phyloP scores from a whole-genome alignment of 176 grass and related monocot species.

The Oryza nivara region DNA sequence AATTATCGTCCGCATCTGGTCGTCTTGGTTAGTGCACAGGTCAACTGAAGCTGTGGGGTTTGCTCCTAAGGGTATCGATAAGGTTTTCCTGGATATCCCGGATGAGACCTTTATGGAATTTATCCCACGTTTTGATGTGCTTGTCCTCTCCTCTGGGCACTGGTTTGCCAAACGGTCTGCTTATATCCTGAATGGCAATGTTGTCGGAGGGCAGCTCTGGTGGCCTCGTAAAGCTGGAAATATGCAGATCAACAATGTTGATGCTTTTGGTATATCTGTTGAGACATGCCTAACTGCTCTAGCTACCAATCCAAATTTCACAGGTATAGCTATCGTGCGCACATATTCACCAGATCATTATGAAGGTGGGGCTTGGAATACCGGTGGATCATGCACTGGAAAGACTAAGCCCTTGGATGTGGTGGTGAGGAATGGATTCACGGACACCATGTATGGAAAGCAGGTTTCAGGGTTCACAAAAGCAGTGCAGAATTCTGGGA shows the following conservation, averaged over 20 bases:
- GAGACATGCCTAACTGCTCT: constrained; percentile 75
- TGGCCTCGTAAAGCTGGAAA: constrained; percentile 65
- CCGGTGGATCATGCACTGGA: constrained; percentile 83
- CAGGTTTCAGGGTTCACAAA: constrained; percentile 65
- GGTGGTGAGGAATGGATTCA: constrained; percentile 80
- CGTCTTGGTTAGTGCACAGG: constrained; percentile 83
- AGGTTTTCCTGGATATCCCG: constrained; percentile 84
- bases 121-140: constrained; percentile 80
- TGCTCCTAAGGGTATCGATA: constrained; percentile 67
- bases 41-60: constrained; percentile 59
- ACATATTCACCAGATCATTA: constrained; percentile 95
- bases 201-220: constrained; percentile 93
- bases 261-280: constrained; percentile 83
- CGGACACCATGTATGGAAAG: constrained; percentile 71
- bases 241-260: constrained; percentile 80
- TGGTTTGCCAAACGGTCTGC: constrained; percentile 90
- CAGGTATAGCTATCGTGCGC: constrained; percentile 69
- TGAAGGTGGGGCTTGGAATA: constrained; percentile 91
- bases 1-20: constrained; percentile 83
- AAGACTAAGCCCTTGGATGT: constrained; percentile 62
- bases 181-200: constrained; percentile 61
- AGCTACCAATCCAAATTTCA: constrained; percentile 80
- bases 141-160: constrained; percentile 89
- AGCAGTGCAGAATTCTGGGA: constrained; percentile 59
- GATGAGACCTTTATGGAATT: constrained; percentile 85